Base-by-base conservation (phyloP, 2,329 filamentous ascomycete genomes). In the Sporothrix pseudoabietina region DNA sequence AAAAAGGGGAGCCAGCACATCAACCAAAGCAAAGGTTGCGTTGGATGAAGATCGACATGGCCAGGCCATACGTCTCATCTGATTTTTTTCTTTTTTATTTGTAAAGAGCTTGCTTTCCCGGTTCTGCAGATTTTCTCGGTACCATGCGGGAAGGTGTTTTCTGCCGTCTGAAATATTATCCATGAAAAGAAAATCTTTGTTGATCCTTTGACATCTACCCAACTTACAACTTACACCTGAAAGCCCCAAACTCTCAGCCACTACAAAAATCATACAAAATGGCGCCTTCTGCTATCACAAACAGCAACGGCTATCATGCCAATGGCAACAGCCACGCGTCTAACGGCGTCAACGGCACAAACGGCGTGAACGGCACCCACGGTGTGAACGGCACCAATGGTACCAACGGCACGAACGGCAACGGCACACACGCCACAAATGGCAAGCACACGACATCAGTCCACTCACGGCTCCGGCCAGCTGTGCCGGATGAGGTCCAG, bases 401-500 rank as follows among this genome's bases (percentile, higher is more conserved):
- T 19, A 55, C 65, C 49, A 72, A 75, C 49, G 71, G 72, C 52
- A 19, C 55, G 7, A 63, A 63, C 12, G 57, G 57, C 16, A 32
- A 55, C n/a, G 32, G 59, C 22, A 47, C 55, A 26, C 26, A 63
- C 39, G 61, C 32, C 16, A 32, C 59, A n/a, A 69, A 71, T 39
- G 57, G 71, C 54, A 39, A 52, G n/a, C 47, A 47, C 16, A 44
- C 55, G 1, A 72, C 65, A 4, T n/a, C 35, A 19, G 69, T 57
- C 19, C 55, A n/a, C 16, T 75, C 74, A 1, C 73, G 49, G 0
- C 72, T 77, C 16, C 54, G 2, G 66, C 72, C 73, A 0, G 69
- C 72, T 12, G 70, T 76, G 49, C 44, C 86, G 71, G 87, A 91
- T 76, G 88, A 92, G 69, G 83, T 94, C 44, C 91, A 94, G 80